A percentile compares a stretch with the other conserved stretches of the same genome.
Evolutionary conservation across 345 rosid species (phyloP).

Genomic region (Murraya koenigii): DNA sequence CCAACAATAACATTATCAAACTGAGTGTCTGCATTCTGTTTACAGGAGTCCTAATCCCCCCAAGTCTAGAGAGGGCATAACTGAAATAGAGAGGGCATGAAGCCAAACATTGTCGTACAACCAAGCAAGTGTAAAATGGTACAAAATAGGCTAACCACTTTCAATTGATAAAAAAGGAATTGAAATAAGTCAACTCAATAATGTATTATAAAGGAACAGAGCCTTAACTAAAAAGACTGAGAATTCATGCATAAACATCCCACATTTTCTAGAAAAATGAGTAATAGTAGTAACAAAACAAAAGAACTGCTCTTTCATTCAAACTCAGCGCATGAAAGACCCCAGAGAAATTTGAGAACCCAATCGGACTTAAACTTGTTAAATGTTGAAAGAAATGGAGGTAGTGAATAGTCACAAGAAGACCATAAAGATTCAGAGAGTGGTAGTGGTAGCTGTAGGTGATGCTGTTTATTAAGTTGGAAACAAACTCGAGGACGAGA

Average conservation of each 20-base stretch:
- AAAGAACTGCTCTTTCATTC: background rate
- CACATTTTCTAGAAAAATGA: background rate
- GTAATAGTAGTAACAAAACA: background rate
- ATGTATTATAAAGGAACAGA: background rate
- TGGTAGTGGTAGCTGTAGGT: slow-evolving; percentile 7
- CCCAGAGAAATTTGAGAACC: background rate
- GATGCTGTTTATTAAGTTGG: background rate
- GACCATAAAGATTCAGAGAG: background rate
- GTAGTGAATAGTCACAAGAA: background rate
- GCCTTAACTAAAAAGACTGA: background rate
- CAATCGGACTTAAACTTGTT: too few species aligned
- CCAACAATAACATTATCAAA: slow-evolving; percentile 42
- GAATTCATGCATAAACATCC: background rate
- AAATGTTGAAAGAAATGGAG: background rate
- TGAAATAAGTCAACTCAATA: background rate
- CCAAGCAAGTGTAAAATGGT: too few species aligned
- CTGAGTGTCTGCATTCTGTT: slow-evolving; percentile 59
- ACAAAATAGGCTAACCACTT: too few species aligned
- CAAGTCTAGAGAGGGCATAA: background rate
- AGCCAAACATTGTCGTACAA: too few species aligned
- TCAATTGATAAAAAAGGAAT: background rate
- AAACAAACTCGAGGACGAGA: background rate
- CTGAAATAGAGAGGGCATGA: background rate
- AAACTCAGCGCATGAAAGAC: background rate
- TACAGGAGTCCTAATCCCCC: background rate